Evolutionary conservation across 2,329 filamentous ascomycete genomes (phyloP).

Genomic region (Exophiala sideris): DNA sequence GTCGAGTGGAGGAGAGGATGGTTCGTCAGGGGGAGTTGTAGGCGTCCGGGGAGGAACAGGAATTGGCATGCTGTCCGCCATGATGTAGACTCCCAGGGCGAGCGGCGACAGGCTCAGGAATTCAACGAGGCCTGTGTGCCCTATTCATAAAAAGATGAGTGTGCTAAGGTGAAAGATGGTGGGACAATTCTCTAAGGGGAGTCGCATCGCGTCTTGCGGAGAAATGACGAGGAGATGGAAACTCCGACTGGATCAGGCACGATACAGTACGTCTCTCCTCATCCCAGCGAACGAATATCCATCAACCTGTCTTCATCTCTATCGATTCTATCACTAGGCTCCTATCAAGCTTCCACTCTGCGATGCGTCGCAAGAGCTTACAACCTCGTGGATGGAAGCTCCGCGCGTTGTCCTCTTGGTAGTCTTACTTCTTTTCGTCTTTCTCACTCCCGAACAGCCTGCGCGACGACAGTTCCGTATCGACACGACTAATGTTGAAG

Average conservation of each 20-base stretch:
- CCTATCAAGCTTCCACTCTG: neutral
- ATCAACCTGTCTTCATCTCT: neutral
- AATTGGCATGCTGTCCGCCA: conserved; percentile 46
- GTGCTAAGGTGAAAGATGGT: neutral
- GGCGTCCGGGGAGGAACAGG: conserved; percentile 62
- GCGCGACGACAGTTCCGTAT: conserved; percentile 16
- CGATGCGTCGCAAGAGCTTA: conserved; percentile 15
- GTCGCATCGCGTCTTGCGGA: too few relatives aligned
- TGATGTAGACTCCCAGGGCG: neutral
- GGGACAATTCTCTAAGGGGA: neutral
- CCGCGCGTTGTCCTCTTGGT: conserved; percentile 49
- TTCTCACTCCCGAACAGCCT: conserved; percentile 46
- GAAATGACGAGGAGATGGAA: neutral
- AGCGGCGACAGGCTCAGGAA: neutral
- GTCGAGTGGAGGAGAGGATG: conserved; percentile 17
- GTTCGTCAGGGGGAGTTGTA: conserved; percentile 58
- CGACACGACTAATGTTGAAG: conserved; percentile 33
- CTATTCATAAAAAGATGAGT: too few relatives aligned
- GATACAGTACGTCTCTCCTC: too few relatives aligned
- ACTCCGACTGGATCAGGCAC: neutral
- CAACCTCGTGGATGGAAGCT: conserved; percentile 33
- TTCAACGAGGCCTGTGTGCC: neutral
- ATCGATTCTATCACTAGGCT: conserved; percentile 1
- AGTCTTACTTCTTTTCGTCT: conserved; percentile 52
- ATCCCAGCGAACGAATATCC: neutral